Conservation (phyloP, 2,329 filamentous ascomycete genomes). For the Chaetomium olivaceum region DNA sequence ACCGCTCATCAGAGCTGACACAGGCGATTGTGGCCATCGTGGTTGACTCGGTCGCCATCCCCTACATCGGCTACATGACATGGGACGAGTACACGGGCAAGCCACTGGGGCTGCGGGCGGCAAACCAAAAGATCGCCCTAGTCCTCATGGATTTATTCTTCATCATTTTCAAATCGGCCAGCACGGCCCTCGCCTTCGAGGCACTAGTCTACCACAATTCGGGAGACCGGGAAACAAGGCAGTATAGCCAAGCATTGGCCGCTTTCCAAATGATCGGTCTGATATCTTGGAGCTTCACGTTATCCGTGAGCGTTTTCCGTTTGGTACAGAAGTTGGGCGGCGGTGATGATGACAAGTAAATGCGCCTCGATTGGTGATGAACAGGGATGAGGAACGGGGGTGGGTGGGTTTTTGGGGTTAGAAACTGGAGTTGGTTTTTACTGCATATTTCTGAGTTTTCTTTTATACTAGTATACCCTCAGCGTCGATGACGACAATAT, state of each 20-base stretch:
- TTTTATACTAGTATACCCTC: constrained; percentile 11
- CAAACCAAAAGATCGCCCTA: constrained; percentile 82
- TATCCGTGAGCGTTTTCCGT: constrained; percentile 80
- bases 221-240: constrained; percentile 45
- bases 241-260: constrained; percentile 67
- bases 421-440: not conserved
- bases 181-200: constrained; percentile 85
- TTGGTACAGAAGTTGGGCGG: constrained; percentile 63
- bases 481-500: not conserved
- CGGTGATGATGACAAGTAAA: constrained; percentile 44
- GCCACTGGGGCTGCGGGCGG: constrained; percentile 81
- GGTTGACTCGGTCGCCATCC: constrained; percentile 83
- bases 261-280: constrained; percentile 78
- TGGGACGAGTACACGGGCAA: constrained; percentile 96
- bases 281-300: constrained; percentile 87
- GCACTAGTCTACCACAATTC: constrained; percentile 65
- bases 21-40: constrained; percentile 87
- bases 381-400: not conserved
- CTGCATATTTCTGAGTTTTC: not conserved
- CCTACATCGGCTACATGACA: constrained; percentile 91
- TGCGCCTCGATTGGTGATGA: not conserved
- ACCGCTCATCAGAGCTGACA: constrained; percentile 56
- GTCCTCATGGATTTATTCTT: constrained; percentile 93
- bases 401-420: not conserved
- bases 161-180: constrained; percentile 95